Evolutionary conservation across 73 alveolate genomes (phyloP), one percentile per base, ranked within the genome.

Genomic region (Tetrahymena borealis): DNA sequence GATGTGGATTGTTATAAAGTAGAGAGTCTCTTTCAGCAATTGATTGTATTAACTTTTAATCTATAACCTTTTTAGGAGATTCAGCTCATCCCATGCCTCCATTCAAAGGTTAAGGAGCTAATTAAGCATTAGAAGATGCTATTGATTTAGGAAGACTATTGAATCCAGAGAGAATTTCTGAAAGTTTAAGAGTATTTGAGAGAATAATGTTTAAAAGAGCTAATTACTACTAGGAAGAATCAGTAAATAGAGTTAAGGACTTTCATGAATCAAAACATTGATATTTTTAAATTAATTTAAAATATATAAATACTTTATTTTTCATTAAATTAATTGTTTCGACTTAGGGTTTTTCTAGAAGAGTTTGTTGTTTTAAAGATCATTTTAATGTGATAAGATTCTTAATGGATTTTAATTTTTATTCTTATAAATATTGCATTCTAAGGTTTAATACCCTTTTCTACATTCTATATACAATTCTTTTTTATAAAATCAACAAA

Each of bases 61-160:
- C 85, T 24, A 40, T 93, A 32, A 93, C 90, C 43, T 93, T 93
- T 9, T 41, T 93, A 2, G 96, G 96, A 37, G 96, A 93, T 39
- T 93, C 96, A 5, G 96, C 96, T 20, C 96, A 93, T 38, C 94
- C 96, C 11, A 93, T 93, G 96, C 95, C 95, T n/a, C 95, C 95
- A 10, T 93, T 93, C 40, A 92, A 90, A 33, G 96, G 96, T 40
- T 93, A 93, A 91, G 96, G 96, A 31, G 96, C 96, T 28, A 93
- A 93, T 33, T 93, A 93, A 60, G 96, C 94, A 32, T 43, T 93
- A 60, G 94, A 93, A 60, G 96, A 93, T 90, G 96, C 96, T n/a
- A 94, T 90, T 11, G 91, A 93, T 90, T 78, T 93, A 38, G 94
- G 94, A 13, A 41, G 96, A 40, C 28, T 36, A 32, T 31, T 91